Base-by-base conservation (phyloP, 352 stramenopile genomes). In the Pythium aphanidermatum region DNA sequence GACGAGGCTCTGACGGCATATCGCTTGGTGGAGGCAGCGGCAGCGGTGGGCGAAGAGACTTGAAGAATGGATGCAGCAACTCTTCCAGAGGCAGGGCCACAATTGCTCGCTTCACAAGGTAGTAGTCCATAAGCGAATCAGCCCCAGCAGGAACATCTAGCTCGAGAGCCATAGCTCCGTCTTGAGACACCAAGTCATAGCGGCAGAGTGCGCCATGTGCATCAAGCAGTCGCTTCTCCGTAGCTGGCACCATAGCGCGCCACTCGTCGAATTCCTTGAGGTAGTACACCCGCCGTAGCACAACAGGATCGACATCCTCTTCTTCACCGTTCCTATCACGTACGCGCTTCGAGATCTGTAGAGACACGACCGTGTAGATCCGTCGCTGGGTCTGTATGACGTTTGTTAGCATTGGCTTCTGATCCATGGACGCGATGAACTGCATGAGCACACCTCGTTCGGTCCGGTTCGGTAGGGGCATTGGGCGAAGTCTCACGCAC, bases 231-330 rank as follows among this genome's bases (percentile, higher is more conserved):
- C 52, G 58, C 51, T 86, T 86, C 36, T 71, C 51, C 9, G 49
- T 27, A 5, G 29, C 13, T 13, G 66, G 17, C 2, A 58, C 53
- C 16, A 50, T 65, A 16, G 66, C 58, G 19, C 60, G 60, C 68
- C 65, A 83, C 56, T 86, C 74, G 4, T 58, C 54, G 46, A 68
- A 86, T 29, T 86, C 74, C 46, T 79, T 79, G 17, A 82, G 27
- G 33, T 86, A 86, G 32, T 51, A 68, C 16, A 73, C 65, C 32
- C 41, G 58, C 12, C 74, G 66, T 23, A 86, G 44, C 10, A 61
- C 19, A 17, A 43, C 28, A 3, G 29, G 27, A 13, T 27, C 27
- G 10, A 23, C 14, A n/a, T 16, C 25, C n/a, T 31, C 23, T 17
- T 42, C 27, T 24, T 16, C 31, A 23, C 26, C 4, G 23, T 14